phyloP scores from a whole-genome alignment of 164 flowering plant genomes.

The Vitis rotundifolia region DNA sequence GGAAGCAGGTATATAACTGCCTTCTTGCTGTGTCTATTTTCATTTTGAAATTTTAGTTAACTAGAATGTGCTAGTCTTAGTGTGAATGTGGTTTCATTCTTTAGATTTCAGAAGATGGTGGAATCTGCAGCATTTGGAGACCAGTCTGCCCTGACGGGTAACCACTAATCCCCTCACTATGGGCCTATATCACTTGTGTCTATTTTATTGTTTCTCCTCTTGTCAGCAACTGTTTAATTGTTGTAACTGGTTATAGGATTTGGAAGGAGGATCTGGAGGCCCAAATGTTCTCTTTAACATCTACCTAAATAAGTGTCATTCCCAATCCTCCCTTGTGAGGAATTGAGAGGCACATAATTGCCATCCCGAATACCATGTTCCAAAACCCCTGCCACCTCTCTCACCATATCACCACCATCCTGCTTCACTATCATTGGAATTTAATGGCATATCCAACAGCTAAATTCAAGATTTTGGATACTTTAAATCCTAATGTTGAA shows the following conservation, averaged over 20 bases:
- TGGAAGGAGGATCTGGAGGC: no score
- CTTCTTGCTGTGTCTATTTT: background rate
- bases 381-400: no score
- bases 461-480: no score
- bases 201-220: background rate
- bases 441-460: no score
- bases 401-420: no score
- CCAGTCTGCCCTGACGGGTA: constrained; percentile 96
- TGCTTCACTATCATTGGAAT: no score
- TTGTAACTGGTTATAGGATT: background rate
- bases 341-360: no score
- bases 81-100: constrained; percentile 1
- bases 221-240: background rate
- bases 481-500: no score
- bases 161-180: no score
- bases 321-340: background rate
- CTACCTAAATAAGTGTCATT: no score
- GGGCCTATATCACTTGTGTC: constrained; percentile 9
- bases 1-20: constrained; percentile 59
- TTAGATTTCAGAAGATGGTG: constrained; percentile 55
- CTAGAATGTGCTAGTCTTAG: background rate
- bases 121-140: constrained; percentile 87
- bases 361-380: no score
- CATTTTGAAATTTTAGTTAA: background rate
- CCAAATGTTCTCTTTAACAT: no score